Evolutionary conservation across 768 basidiomycete species (phyloP).

Genomic region (Paxillus involutus): DNA sequence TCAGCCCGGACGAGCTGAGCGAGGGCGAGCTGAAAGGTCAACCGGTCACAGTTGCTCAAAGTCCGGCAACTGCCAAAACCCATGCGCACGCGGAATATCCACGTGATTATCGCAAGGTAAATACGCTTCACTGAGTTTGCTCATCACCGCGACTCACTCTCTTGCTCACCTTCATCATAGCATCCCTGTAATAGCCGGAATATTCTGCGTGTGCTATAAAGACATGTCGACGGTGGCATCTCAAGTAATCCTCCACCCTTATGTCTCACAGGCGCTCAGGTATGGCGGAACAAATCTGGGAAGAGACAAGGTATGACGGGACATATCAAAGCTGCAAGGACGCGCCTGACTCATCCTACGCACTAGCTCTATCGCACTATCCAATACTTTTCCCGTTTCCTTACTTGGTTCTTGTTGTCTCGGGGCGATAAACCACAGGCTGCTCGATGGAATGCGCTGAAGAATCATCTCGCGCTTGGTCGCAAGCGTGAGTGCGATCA

Average conservation of each 20-base stretch:
- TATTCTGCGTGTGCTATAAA: conserved; percentile 1
- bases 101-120: conserved; percentile 29
- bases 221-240: conserved; percentile 49
- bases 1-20: no score
- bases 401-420: conserved; percentile 77
- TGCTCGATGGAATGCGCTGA: conserved; percentile 79
- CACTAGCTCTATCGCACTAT: conserved; percentile 80
- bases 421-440: conserved; percentile 72
- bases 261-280: conserved; percentile 72
- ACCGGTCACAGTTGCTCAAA: neutral
- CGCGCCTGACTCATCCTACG: neutral
- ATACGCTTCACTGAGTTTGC: neutral
- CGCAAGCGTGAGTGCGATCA: conserved; percentile 65
- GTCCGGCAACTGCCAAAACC: neutral
- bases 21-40: neutral
- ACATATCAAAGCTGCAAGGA: neutral
- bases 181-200: conserved; percentile 12
- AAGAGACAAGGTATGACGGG: conserved; percentile 75
- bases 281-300: conserved; percentile 81
- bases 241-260: conserved; percentile 85
- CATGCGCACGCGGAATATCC: conserved; percentile 17
- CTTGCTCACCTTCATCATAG: neutral
- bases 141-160: neutral
- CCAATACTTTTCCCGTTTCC: conserved; percentile 89
- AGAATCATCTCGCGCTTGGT: conserved; percentile 78